Evolutionary conservation across 305 asterid species (phyloP), one percentile per base, ranked within the genome.

Genomic region (Rubia occidens): DNA sequence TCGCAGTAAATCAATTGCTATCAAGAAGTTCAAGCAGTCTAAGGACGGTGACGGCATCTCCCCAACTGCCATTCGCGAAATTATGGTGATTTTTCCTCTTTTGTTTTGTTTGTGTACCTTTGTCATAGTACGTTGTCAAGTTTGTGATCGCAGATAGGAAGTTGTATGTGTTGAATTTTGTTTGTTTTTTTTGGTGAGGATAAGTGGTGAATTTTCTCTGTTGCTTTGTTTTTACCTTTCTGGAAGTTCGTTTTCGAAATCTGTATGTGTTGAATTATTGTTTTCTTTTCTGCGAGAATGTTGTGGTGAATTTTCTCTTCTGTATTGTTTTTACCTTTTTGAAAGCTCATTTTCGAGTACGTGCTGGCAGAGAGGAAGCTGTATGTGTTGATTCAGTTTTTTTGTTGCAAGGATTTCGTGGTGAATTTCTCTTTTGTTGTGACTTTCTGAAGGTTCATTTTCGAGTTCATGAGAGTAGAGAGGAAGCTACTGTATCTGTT

Each of bases 1-100:
- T 70, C 89, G 93, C 44, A 68, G 88, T 69, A 91, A 89, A 85
- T 82, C 96, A 47, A 89, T 94, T 45, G 99, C 99, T 11, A 91
- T 94, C 74, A 94, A 94, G 85, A 94, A 91, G 75, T 94, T 94
- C 88, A 94, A 90, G 95, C 97, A 88, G 83, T 87, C 97, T 64
- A 94, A 94, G 77, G 99, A 94, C 11, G 99, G 99, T 5, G 99
- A 94, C 74, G 97, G 99, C 71, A 95, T 94, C 72, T 94, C 99
- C 68, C 99, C 99, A 7, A 94, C 97, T 17, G 99, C 99, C 21
- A 94, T 94, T 80, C 96, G 99, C 40, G 99, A 94, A 85, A 94
- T 94, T 69, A 94, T 94, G 98, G 98, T 90, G 71, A 4, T 1
- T 60, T 53, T 53, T 53, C 11, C 24, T n/a, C 11, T 21, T 65